Base-by-base conservation (phyloP, 495 filamentous ascomycete species). In the Tuber borchii region DNA sequence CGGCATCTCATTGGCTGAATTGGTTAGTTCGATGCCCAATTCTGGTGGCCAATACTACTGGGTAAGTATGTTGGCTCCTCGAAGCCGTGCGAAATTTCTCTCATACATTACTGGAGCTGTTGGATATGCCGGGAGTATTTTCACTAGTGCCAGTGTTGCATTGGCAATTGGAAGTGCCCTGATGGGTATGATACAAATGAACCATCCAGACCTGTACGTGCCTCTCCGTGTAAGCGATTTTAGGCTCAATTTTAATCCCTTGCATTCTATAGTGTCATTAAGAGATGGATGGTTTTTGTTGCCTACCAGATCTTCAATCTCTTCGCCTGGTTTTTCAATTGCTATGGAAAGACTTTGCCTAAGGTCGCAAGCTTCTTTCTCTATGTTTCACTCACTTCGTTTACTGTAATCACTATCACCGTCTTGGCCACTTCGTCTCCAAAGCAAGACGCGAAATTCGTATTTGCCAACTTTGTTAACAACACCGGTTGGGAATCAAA, bases 21-120 rank as follows among this genome's bases (percentile, higher is more conserved):
- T 91, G 72, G 87, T 88, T 5, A 87, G 85, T 74, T 86, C 88
- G 0, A 82, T 90, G 80, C 90, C 90, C 2, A 90, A 89, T 81
- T 87, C 88, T 37, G 89, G 89, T 37, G 89, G 90, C 0, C 89
- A 90, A 74, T 91, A 90, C 79, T 91, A 87, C 82, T 91, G 89
- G 90, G 86, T 88, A 1, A 86, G 85, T 74, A 86, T 88, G 76
- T 81, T 91, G 70, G 88, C 90, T 10, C 88, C 90, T 0, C 85
- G 82, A 74, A 86, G 84, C 71, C 88, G 85, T 71, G 84, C 85
- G 16, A 86, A 86, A 42, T 87, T 89, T 76, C 84, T 86, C 19
- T 86, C 86, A 19, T 91, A 89, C 70, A 51, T 88, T 56, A 90
- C 87, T 14, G 89, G 89, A 12, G 89, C 86, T 84, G 85, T 90